Conservation (phyloP, 2,329 filamentous ascomycete species). For the Neoarthrinium moseri region DNA sequence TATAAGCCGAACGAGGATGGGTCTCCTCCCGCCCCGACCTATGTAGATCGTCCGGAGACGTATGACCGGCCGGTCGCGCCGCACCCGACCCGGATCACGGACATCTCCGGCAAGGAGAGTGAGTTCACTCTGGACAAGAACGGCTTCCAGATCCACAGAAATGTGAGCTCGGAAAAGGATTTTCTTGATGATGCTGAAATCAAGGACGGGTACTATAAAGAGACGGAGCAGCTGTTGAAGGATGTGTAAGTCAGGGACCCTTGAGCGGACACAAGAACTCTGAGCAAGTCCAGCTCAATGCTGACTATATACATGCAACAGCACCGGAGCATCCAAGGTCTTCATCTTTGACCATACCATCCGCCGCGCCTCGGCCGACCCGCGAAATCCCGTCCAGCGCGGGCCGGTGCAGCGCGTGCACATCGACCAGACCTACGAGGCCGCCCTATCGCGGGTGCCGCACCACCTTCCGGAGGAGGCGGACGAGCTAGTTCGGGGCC, state of each 20-base stretch:
- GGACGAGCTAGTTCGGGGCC: constrained; percentile 35
- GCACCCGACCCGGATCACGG: constrained; percentile 30
- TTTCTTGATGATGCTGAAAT: constrained; percentile 59
- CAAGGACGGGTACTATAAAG: constrained; percentile 67
- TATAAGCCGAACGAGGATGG: constrained; percentile 40
- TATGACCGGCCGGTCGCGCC: constrained; percentile 26
- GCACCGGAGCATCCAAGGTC: constrained; percentile 49
- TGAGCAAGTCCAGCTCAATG: too few species aligned
- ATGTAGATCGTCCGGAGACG: constrained; percentile 32
- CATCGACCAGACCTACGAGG: constrained; percentile 52
- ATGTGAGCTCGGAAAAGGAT: constrained; percentile 31
- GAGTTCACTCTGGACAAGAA: constrained; percentile 36
- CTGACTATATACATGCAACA: too few species aligned
- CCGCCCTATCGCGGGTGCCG: constrained; percentile 31
- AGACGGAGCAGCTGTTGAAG: constrained; percentile 67
- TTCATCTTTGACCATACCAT: constrained; percentile 63
- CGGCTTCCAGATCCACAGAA: constrained; percentile 34
- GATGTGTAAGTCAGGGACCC: constrained; percentile 41
- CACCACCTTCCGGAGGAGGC: constrained; percentile 40
- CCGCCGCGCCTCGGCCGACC: constrained; percentile 31
- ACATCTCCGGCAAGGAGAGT: constrained; percentile 34
- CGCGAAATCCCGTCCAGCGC: constrained; percentile 37
- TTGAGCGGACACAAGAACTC: too few species aligned
- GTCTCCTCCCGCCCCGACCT: constrained; percentile 34
- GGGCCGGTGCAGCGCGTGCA: constrained; percentile 48